These are phyloP conservation scores for Astrothelium subdiscretum DNA, from an alignment of 495 filamentous ascomycete species.

Conservation along the genomic window DNA sequence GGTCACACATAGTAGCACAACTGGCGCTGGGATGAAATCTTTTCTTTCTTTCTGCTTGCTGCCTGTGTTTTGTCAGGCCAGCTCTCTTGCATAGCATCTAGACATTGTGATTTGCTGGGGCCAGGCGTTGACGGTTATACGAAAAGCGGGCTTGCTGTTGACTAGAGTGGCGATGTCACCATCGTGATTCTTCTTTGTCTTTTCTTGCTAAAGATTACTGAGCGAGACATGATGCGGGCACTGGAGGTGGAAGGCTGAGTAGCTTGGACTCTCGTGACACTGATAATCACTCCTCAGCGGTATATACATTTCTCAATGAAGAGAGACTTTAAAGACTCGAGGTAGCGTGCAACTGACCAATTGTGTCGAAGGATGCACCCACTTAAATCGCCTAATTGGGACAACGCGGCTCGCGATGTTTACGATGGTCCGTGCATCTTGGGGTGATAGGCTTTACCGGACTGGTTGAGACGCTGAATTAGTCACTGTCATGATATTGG, in stretches of 20 bases:
- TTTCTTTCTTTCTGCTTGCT: neutral
- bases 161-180: neutral
- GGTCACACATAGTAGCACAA: neutral
- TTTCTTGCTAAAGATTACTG: neutral
- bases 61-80: neutral
- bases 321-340: too few species aligned
- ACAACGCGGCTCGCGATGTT: neutral
- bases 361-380: neutral
- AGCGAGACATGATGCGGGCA: neutral
- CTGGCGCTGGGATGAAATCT: neutral
- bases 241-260: neutral
- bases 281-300: neutral
- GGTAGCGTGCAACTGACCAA: neutral
- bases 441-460: neutral
- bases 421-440: neutral
- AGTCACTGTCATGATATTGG: too few species aligned
- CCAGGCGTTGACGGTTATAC: neutral
- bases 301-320: neutral
- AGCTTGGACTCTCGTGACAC: neutral
- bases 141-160: neutral
- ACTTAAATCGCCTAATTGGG: neutral
- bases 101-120: neutral
- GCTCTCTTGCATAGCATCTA: slow-evolving; percentile 1
- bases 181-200: neutral
- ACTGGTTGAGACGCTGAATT: too few species aligned